phyloP scores from a whole-genome alignment of 2,329 filamentous ascomycete genomes.

The Fonsecaea pedrosoi region DNA sequence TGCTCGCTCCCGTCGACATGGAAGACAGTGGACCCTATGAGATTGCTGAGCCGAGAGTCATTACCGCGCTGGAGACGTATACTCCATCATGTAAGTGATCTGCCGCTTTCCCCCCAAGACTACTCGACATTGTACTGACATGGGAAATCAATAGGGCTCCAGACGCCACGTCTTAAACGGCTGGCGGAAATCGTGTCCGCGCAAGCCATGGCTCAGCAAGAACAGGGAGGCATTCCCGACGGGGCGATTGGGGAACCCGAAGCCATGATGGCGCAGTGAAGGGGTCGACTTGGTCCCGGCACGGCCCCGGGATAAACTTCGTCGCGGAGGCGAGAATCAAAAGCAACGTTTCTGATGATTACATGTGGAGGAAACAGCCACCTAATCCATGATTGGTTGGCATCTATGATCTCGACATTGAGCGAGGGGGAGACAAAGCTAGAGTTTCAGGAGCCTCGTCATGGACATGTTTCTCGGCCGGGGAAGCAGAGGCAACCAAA shows the following conservation, averaged over 20 bases:
- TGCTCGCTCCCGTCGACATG: constrained; percentile 96
- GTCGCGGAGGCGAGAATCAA: constrained; percentile 1
- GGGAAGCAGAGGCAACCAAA: neutral
- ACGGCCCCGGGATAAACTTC: neutral
- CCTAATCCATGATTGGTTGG: neutral
- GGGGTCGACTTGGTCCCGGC: neutral
- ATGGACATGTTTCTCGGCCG: neutral
- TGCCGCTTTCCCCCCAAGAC: neutral
- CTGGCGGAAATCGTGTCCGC: constrained; percentile 97
- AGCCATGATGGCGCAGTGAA: constrained; percentile 19
- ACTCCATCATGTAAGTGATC: constrained; percentile 85
- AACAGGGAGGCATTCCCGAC: constrained; percentile 70
- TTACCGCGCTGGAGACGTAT: constrained; percentile 96
- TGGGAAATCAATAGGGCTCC: constrained; percentile 69
- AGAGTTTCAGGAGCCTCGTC: neutral
- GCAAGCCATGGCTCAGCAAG: constrained; percentile 94
- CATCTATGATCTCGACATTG: neutral
- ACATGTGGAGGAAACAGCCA: neutral
- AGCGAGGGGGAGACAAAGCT: neutral
- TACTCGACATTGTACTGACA: constrained; percentile 43
- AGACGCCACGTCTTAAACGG: constrained; percentile 93
- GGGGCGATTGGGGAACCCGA: constrained; percentile 36
- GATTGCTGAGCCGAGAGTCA: constrained; percentile 94
- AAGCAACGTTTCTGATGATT: constrained; percentile 7
- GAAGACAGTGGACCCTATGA: constrained; percentile 98